Evolutionary conservation across 768 basidiomycete genomes (phyloP).

Genomic region (Amanita rubescens): DNA sequence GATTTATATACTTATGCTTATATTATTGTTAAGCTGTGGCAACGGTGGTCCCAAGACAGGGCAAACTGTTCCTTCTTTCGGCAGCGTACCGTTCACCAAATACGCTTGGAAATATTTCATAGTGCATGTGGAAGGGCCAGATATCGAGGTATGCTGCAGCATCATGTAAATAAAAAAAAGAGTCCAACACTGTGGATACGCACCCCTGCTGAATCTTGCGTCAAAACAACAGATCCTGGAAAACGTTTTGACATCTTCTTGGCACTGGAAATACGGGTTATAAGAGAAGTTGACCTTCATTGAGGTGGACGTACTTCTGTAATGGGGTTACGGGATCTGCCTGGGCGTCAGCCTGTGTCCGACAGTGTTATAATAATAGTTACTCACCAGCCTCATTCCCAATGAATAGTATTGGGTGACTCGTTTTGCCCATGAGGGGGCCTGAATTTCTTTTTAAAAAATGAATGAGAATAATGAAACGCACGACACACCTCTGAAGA

Average conservation of each 20-base stretch:
- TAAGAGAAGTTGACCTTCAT: neutral
- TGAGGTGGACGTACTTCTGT: neutral
- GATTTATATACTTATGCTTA: no score
- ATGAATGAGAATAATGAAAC: neutral
- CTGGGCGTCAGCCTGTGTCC: no score
- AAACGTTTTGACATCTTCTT: slow-evolving; percentile 12
- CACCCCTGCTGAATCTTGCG: slow-evolving; percentile 13
- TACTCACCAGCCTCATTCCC: slow-evolving; percentile 16
- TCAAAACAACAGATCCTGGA: slow-evolving; percentile 11
- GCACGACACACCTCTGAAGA: neutral
- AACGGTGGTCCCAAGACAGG: slow-evolving; percentile 12
- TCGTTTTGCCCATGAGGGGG: slow-evolving; percentile 23
- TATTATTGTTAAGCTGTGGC: neutral
- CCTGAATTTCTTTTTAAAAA: slow-evolving; percentile 10
- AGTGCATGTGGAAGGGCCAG: slow-evolving; percentile 28
- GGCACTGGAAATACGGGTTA: slow-evolving; percentile 4
- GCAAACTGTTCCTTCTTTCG: slow-evolving; percentile 33
- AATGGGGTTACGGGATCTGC: slow-evolving; percentile 6
- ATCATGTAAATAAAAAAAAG: neutral
- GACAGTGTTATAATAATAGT: neutral
- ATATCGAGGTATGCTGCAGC: slow-evolving; percentile 26
- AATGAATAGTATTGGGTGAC: slow-evolving; percentile 24
- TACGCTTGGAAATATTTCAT: slow-evolving; percentile 28
- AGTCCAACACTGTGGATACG: slow-evolving; percentile 9
- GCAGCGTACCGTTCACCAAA: slow-evolving; percentile 28